Conservation (phyloP, 805 yeast species). For the Schizosaccharomyces japonicus region DNA sequence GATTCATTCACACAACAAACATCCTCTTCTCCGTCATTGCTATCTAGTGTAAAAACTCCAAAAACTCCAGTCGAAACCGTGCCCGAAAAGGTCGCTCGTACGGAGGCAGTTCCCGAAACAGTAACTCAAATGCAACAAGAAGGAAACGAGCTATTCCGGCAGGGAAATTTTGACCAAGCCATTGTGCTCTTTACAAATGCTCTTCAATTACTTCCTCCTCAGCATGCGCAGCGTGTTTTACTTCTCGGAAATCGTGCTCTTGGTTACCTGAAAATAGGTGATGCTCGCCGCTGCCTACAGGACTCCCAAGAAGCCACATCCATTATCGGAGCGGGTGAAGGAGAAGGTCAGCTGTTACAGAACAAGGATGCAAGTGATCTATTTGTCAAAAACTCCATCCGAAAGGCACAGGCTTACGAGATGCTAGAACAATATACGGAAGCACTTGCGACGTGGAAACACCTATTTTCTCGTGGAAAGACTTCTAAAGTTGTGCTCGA, state of each 20-base stretch:
- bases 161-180: constrained; percentile 66
- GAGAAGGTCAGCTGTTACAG: constrained; percentile 23
- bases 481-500: constrained; percentile 43
- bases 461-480: constrained; percentile 43
- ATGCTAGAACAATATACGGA: constrained; percentile 44
- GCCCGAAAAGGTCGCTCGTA: no score
- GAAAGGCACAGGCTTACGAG: constrained; percentile 69
- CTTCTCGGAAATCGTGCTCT: constrained; percentile 56
- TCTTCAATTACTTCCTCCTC: constrained; percentile 31
- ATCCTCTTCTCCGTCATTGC: no score
- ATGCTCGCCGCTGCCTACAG: constrained; percentile 28
- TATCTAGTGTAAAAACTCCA: no score
- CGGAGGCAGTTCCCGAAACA: no score
- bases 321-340: constrained; percentile 19
- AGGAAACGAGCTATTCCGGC: constrained; percentile 41
- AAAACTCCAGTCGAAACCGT: no score
- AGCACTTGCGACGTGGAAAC: constrained; percentile 37
- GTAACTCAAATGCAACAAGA: constrained; percentile 15
- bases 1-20: no score
- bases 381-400: constrained; percentile 44
- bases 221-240: constrained; percentile 42
- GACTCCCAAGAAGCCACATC: constrained; percentile 27
- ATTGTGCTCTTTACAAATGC: constrained; percentile 33
- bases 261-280: constrained; percentile 44
- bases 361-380: constrained; percentile 40